These are phyloP conservation scores for Xylaria sp. DNA, from an alignment of 2,329 filamentous ascomycete species.

Conservation along the genomic window DNA sequence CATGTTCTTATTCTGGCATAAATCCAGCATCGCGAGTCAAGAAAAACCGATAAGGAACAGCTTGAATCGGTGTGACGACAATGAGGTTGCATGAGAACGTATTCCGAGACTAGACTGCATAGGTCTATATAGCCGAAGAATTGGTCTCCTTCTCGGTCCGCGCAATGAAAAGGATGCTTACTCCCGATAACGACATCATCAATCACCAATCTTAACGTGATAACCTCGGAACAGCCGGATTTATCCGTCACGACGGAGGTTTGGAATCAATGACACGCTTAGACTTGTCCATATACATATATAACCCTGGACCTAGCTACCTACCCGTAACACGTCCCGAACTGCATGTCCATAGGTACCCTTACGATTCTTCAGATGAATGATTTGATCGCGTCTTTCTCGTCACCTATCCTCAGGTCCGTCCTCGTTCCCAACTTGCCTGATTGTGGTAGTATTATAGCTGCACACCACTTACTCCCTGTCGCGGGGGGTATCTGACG, in stretches of 20 bases:
- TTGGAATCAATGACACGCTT: not conserved
- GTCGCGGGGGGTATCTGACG: not conserved
- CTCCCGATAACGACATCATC: not conserved
- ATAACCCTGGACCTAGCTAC: not conserved
- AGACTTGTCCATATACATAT: not conserved
- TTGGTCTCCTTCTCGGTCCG: not conserved
- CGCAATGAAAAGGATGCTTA: not conserved
- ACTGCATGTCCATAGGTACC: not conserved
- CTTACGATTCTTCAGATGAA: not conserved
- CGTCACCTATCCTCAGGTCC: not conserved
- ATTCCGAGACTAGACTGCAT: not conserved
- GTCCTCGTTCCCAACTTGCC: not conserved
- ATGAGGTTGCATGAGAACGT: not conserved
- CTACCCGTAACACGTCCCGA: not conserved
- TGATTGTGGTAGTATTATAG: not conserved
- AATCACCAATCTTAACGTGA: not conserved
- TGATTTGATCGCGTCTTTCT: not conserved
- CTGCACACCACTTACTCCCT: not conserved
- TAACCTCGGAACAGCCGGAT: not conserved
- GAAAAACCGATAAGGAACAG: not conserved
- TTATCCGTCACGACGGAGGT: not conserved
- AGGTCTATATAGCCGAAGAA: not conserved
- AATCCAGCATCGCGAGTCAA: not conserved
- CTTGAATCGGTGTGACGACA: not conserved
- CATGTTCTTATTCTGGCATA: not conserved